Evolutionary conservation across 129 eudicot species (phyloP), one percentile per base, ranked within the genome.

Genomic region (Chrysanthemum makinoi): DNA sequence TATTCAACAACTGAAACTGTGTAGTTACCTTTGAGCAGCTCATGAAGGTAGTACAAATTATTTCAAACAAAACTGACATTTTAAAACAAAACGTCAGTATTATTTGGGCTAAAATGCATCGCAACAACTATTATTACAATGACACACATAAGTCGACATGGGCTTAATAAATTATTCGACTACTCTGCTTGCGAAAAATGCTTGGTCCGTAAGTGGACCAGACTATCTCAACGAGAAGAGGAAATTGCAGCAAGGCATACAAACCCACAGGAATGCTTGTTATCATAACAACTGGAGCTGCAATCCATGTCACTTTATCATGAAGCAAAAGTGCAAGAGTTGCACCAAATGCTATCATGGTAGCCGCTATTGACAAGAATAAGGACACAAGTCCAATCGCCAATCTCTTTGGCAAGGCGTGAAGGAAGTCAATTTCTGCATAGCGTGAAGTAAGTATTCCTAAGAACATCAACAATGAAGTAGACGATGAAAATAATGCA

Each of bases 321-420:
- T 59, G 15, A 59, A 59, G 64, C 43, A 59, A 28, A 11, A 59
- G 64, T 22, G 43, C 64, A 10, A 59, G 30, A 59, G 64, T 59
- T 59, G 64, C 64, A 24, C 43, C 5, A 4, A 59, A 59, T 0
- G 64, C 64, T 0, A 59, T 24, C 64, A 59, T 59, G 12, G 64
- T 59, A 20, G 43, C 9, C 2, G 9, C 43, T 22, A 59, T 10
- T 0, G 64, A 59, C 64, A 59, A 11, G 13, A 59, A 59, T 14
- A 59, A 19, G 33, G 64, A 22, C 3, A 12, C 3, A 11, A 59
- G 43, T 12, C 64, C 64, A 59, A 24, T 59, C 6, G 17, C 24
- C 43, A 59, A 8, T 24, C 64, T 59, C 26, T 59, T 59, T 22
- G 43, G 43, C 22, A 59, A 12, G 17, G 33, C 5, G 30, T 59